Base-by-base conservation (phyloP, 2,329 filamentous ascomycete genomes). In the Ambrosiella beaveri region DNA sequence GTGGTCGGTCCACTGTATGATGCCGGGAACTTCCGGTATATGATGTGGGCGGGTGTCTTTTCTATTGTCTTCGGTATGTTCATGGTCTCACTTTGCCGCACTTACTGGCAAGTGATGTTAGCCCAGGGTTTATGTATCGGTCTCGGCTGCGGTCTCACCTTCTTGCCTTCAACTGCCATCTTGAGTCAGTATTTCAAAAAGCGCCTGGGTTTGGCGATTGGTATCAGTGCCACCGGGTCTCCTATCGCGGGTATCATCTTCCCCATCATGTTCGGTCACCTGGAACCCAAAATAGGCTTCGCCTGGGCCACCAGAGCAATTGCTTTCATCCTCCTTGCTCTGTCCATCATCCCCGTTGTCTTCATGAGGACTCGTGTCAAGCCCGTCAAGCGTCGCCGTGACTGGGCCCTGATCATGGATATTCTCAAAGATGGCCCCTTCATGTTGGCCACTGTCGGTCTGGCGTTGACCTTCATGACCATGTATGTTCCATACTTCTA, bases 211-310 rank as follows among this genome's bases (percentile, higher is more conserved):
- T 62, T 70, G 41, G 66, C 66, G 61, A 64, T 68, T 41, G 69
- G 68, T 44, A 62, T 69, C 49, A 61, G 65, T 27, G 64, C 67
- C 0, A 65, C 67, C 7, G 71, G 71, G 1, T 70, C 67, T 1
- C 68, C 68, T 12, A 58, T 73, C 13, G 70, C 67, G 57, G 74
- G 74, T 9, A 71, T 75, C 53, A 51, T 66, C 19, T 66, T 66
- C 54, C 65, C 62, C n/a, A 63, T 71, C 54, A 66, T 71, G 55
- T 71, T 74, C 54, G 65, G 65, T 11, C 69, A 67, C 62, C 68
- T 77, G 2, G 71, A 75, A 62, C 68, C 69, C n/a, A 64, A 65
- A 15, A 71, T 82, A 57, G 78, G 78, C 37, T 83, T 82, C 65
- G 68, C 69, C 51, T 80, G 76, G 77, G 70, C 76, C 5, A 71